phyloP scores from a whole-genome alignment of 2,329 filamentous ascomycete genomes.

The Herpotrichia juniperi region DNA sequence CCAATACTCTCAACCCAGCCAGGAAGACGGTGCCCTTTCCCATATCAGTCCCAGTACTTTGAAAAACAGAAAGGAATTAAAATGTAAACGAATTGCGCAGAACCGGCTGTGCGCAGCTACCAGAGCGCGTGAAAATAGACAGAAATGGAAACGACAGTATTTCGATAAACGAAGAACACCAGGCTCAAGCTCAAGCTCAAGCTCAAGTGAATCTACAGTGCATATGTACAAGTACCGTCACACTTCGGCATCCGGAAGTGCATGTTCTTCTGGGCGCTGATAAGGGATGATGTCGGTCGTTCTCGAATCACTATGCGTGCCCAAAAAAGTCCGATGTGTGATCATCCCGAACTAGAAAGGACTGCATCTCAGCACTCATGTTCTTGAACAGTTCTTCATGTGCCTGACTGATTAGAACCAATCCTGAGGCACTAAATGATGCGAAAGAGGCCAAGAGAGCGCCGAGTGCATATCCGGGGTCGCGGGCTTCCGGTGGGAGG shows the following conservation, averaged over 20 bases:
- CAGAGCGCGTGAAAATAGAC: constrained; percentile 9
- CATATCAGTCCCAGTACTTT: constrained; percentile 16
- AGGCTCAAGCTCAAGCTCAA: constrained; percentile 5
- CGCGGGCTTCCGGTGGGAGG: constrained; percentile 1
- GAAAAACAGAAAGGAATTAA: constrained; percentile 6
- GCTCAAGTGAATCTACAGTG: background rate
- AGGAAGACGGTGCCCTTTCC: constrained; percentile 19
- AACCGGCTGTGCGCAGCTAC: constrained; percentile 15
- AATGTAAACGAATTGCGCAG: constrained; percentile 6
- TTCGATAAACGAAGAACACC: constrained; percentile 4
- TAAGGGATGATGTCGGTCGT: background rate
- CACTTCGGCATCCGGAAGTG: background rate
- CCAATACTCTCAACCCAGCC: constrained; percentile 26
- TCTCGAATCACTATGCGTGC: constrained; percentile 4
- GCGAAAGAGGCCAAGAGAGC: background rate
- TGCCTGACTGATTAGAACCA: background rate
- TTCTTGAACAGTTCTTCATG: background rate
- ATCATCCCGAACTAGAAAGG: background rate
- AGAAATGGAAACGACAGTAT: background rate
- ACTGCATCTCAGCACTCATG: background rate
- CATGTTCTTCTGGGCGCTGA: background rate
- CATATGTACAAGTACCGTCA: background rate
- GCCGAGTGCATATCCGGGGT: constrained; percentile 8
- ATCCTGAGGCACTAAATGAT: background rate
- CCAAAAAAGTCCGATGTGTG: constrained; percentile 5